These are phyloP conservation scores for Phytopythium helicoides DNA, from an alignment of 352 stramenopile genomes.

Conservation along the genomic window DNA sequence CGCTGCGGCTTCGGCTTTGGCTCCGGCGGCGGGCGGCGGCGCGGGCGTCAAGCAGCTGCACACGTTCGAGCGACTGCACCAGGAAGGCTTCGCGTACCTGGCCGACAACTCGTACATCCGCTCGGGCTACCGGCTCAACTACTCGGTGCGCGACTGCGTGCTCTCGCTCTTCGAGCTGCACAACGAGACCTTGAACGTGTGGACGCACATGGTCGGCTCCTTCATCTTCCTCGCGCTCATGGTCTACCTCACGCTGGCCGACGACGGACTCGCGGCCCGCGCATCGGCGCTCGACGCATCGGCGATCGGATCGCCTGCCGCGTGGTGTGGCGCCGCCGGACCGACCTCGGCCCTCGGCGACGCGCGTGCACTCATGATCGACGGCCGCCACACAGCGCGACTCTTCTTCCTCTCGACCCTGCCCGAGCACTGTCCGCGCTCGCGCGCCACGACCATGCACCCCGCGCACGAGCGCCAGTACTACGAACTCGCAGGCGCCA, in stretches of 20 bases:
- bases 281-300: constrained; percentile 7
- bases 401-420: constrained; percentile 40
- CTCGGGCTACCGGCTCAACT: constrained; percentile 82
- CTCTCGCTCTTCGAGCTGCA: constrained; percentile 83
- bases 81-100: constrained; percentile 78
- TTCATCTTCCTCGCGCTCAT: constrained; percentile 85
- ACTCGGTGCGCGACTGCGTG: constrained; percentile 76
- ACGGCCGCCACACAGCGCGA: constrained; percentile 48
- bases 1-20: no score
- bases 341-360: neutral
- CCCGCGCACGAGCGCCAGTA: constrained; percentile 41
- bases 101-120: constrained; percentile 88
- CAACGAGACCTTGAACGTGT: constrained; percentile 89
- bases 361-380: constrained; percentile 30
- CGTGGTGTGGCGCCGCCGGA: constrained; percentile 29
- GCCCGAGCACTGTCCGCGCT: constrained; percentile 38
- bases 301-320: constrained; percentile 13
- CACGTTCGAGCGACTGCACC: constrained; percentile 74
- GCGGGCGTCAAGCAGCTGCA: constrained; percentile 33
- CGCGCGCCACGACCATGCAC: constrained; percentile 5
- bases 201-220: constrained; percentile 84
- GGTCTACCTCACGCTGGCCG: constrained; percentile 63
- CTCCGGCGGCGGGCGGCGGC: no score
- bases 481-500: constrained; percentile 75
- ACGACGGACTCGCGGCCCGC: constrained; percentile 29